Evolutionary conservation across 2,329 filamentous ascomycete species (phyloP).

Genomic region (Biscogniauxia marginata): DNA sequence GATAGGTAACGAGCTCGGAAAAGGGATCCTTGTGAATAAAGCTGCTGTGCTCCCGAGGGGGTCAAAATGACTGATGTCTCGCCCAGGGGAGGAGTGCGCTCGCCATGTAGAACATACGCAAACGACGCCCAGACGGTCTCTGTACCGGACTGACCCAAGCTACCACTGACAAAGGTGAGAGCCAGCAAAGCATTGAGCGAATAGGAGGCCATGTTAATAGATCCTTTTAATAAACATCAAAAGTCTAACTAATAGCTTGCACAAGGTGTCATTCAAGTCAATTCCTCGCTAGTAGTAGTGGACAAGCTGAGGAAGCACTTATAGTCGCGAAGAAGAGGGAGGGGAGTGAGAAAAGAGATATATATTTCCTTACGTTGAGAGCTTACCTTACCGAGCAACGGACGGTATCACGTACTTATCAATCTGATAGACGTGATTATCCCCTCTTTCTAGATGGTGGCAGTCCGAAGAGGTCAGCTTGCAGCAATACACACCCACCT

Average conservation of each 20-base stretch:
- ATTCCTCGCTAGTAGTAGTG: not conserved
- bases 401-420: not conserved
- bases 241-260: not conserved
- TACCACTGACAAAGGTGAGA: constrained; percentile 19
- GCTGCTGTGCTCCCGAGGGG: constrained; percentile 53
- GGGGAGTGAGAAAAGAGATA: not conserved
- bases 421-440: not conserved
- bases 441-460: not conserved
- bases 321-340: not conserved
- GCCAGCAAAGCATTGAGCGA: constrained; percentile 5
- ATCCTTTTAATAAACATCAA: not conserved
- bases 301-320: not conserved
- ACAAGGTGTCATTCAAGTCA: not conserved
- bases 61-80: constrained; percentile 41
- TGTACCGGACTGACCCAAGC: constrained; percentile 32
- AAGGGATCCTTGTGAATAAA: constrained; percentile 46
- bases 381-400: not conserved
- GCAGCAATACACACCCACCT: not conserved
- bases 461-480: not conserved
- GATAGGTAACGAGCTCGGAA: constrained; percentile 51
- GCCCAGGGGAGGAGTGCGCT: constrained; percentile 45
- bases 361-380: not conserved
- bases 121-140: constrained; percentile 50
- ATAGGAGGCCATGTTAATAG: not conserved
- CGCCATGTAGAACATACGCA: constrained; percentile 51